Percentiles rank a stretch among this genome's conserved stretches.
phyloP scores from a whole-genome alignment of 768 basidiomycete species.

The Amanita fuliginea region DNA sequence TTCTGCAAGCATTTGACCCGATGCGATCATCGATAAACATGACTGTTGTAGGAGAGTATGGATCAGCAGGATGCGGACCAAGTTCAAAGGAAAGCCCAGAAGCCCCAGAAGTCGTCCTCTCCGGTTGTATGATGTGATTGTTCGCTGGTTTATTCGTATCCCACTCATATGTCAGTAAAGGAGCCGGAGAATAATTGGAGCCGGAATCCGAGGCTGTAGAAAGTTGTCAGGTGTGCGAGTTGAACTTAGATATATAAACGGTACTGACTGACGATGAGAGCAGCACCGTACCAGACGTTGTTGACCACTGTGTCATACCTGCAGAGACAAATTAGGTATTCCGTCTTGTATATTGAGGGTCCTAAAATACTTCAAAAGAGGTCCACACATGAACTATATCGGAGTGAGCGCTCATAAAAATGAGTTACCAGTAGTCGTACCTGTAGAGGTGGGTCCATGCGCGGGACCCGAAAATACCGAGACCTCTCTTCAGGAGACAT shows the following conservation, averaged over 20 bases:
- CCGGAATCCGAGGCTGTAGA: constrained; percentile 62
- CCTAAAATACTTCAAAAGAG: constrained; percentile 44
- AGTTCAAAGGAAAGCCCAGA: constrained; percentile 39
- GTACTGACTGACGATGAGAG: constrained; percentile 75
- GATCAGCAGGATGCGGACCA: constrained; percentile 67
- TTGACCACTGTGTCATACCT: constrained; percentile 84
- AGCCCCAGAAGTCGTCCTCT: constrained; percentile 7
- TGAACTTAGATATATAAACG: background rate
- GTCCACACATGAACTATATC: constrained; percentile 80
- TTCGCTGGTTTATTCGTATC: constrained; percentile 37
- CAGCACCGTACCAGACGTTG: constrained; percentile 81
- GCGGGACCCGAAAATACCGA: constrained; percentile 39
- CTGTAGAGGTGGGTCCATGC: constrained; percentile 76
- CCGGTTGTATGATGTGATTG: constrained; percentile 4
- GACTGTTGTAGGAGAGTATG: constrained; percentile 37
- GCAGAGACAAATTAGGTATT: constrained; percentile 3
- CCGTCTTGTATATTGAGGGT: background rate
- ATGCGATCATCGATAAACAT: constrained; percentile 8
- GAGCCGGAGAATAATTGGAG: constrained; percentile 67
- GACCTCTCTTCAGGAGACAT: constrained; percentile 59
- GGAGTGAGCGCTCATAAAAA: background rate
- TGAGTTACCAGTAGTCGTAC: constrained; percentile 15
- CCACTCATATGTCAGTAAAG: constrained; percentile 62
- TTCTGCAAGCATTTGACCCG: constrained; percentile 25
- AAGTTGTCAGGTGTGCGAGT: background rate